Percentiles rank a stretch among this genome's conserved stretches.
Evolutionary conservation across 169 alveolate species (phyloP).

Genomic region (Cyclospora cayetanensis): DNA sequence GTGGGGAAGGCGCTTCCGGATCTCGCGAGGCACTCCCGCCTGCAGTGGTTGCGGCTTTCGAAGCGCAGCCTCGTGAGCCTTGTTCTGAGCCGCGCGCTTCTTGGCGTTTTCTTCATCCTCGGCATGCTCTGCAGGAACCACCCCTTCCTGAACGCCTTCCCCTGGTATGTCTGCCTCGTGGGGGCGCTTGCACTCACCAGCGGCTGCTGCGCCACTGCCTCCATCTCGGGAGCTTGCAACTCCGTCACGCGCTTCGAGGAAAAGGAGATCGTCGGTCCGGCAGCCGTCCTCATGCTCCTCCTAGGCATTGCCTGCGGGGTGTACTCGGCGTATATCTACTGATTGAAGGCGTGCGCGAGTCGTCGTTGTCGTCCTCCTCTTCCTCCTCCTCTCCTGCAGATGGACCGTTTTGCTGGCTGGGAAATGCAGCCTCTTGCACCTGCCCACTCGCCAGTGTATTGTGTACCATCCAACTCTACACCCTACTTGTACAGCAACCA

Average conservation of each 20-base stretch:
- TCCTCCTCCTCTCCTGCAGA: no score
- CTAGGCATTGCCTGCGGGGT: constrained; percentile 56
- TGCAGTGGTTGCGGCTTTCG: background rate
- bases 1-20: constrained; percentile 39
- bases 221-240: background rate
- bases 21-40: background rate
- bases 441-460: no score
- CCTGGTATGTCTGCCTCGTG: background rate
- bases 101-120: constrained; percentile 2
- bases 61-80: background rate
- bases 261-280: constrained; percentile 62
- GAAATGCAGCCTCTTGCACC: no score
- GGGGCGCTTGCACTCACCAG: background rate
- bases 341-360: no score
- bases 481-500: no score
- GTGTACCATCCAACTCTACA: no score
- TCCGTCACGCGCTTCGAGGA: constrained; percentile 36
- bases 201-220: constrained; percentile 52
- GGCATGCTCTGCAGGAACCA: background rate
- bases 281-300: constrained; percentile 45
- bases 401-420: no score
- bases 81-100: background rate
- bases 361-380: no score
- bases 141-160: constrained; percentile 22
- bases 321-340: constrained; percentile 60